phyloP scores from a whole-genome alignment of 2,329 filamentous ascomycete species.

The Clarireedia hainanense region DNA sequence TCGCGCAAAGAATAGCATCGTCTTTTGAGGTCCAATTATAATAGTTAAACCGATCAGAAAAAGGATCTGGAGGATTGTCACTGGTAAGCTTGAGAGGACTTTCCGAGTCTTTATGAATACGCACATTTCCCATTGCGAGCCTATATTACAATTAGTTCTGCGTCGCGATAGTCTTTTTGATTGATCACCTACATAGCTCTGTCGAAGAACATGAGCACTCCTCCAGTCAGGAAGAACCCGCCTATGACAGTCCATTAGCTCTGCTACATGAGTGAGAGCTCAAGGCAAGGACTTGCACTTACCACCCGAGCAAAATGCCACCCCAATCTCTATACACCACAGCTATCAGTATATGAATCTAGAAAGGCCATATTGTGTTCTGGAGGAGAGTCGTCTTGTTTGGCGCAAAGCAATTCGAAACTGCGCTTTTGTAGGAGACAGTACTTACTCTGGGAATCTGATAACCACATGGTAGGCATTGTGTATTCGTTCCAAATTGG shows the following conservation, averaged over 20 bases:
- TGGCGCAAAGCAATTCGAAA: slow-evolving; percentile 18
- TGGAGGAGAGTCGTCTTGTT: slow-evolving; percentile 11
- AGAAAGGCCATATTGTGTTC: not conserved
- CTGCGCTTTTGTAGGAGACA: not conserved
- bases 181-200: slow-evolving; percentile 67
- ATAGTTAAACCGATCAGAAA: slow-evolving; percentile 95
- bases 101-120: not conserved
- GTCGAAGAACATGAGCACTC: slow-evolving; percentile 96
- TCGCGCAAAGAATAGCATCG: slow-evolving; percentile 87
- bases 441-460: slow-evolving; percentile 83
- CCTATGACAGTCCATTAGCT: slow-evolving; percentile 44
- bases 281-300: slow-evolving; percentile 38
- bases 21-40: slow-evolving; percentile 89
- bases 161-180: not conserved
- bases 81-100: slow-evolving; percentile 37
- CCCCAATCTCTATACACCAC: slow-evolving; percentile 68
- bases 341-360: slow-evolving; percentile 21
- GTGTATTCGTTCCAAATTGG: slow-evolving; percentile 11
- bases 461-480: slow-evolving; percentile 73
- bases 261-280: slow-evolving; percentile 10
- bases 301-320: slow-evolving; percentile 97
- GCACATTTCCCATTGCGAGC: slow-evolving; percentile 86
- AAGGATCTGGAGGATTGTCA: slow-evolving; percentile 60
- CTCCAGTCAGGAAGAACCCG: slow-evolving; percentile 88
- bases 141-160: slow-evolving; percentile 35